Base-by-base conservation (phyloP, 2,329 filamentous ascomycete genomes). In the Amylocarpus encephaloides region DNA sequence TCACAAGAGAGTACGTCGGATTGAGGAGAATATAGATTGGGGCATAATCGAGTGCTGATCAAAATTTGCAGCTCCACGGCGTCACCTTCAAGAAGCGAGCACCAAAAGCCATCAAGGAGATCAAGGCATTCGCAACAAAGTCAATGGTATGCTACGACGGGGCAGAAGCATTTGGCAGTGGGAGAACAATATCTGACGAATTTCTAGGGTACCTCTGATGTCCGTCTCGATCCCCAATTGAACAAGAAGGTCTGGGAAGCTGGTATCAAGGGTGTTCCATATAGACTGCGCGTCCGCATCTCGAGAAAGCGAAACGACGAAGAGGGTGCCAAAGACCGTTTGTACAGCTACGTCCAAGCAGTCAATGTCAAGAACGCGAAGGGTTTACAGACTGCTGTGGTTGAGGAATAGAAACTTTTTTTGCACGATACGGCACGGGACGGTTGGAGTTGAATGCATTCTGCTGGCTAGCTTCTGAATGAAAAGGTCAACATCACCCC, bases 191-290 rank as follows among this genome's bases (percentile, higher is more conserved):
- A 33, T 52, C 42, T 65, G 59, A 56, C 40, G 54, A 53, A 50
- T 55, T 29, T 46, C 53, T 66, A 98, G 93, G 92, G 92, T 72
- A 98, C 93, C 77, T 76, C 81, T 69, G 93, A 98, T 73, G 93
- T 98, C 77, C 93, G 93, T 68, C 78, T 98, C 71, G 93, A 98
- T 83, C 93, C 93, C 70, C 87, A 93, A 79, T 79, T 98, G 70
- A 98, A 98, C 87, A 98, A 98, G 88, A 97, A 98, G 84, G 92
- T 98, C 73, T 98, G 93, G 93, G 93, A 98, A 79, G 80, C 86
- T 71, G 93, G 93, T 75, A 85, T 98, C 81, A 98, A 97, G 88
- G 94, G 93, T 70, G 91, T 96, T 64, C 89, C 92, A 65, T 97
- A 86, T 87, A 86, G 94, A 76, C 82, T 98, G 67, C 92, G 93